Base-by-base conservation (phyloP, 192 early-diverging fungal genomes). In the Ambispora gerdemannii region DNA sequence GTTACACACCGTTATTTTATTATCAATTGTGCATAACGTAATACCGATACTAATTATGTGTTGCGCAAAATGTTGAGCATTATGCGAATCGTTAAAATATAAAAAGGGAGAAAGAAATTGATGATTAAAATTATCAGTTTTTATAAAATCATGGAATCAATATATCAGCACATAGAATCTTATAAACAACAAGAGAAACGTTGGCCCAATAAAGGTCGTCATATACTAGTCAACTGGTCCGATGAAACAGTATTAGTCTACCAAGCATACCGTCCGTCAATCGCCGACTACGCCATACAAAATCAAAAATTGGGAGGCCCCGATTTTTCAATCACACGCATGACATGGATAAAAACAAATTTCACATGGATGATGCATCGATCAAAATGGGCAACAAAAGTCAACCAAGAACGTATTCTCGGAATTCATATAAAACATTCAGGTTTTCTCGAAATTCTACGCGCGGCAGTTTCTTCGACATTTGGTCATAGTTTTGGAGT, bases 301-400 rank as follows among this genome's bases (percentile, higher is more conserved):
- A 19, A 81, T 59, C 77, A 78, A 71, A 78, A 63, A 58, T 76
- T 81, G 50, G 65, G 63, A 52, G 79, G 77, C 0, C 64, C 72
- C 13, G 72, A 68, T 20, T 82, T 79, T 75, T 72, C 70, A 27
- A 35, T 50, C 47, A 72, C 47, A 31, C 75, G 80, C 17, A 82
- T 79, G 78, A 81, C 80, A 6, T 82, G 80, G 80, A 77, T 82
- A 56, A 82, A 82, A 73, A 66, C 80, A 52, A 77, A 72, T 50
- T 82, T 82, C 59, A 58, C 74, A 58, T 82, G 80, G 80, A 82
- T 82, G 80, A 79, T 82, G 74, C 77, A 82, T 50, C 78, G 80
- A 50, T 66, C 70, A 22, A 80, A 77, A 61, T 82, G 80, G 80
- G 77, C 69, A 43, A 72, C 69, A 22, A 82, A 81, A 59, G 53